Percentiles rank a stretch among this genome's conserved stretches.
Evolutionary conservation across 2,329 filamentous ascomycete genomes (phyloP).

Genomic region (Diaporthe citriasiana): DNA sequence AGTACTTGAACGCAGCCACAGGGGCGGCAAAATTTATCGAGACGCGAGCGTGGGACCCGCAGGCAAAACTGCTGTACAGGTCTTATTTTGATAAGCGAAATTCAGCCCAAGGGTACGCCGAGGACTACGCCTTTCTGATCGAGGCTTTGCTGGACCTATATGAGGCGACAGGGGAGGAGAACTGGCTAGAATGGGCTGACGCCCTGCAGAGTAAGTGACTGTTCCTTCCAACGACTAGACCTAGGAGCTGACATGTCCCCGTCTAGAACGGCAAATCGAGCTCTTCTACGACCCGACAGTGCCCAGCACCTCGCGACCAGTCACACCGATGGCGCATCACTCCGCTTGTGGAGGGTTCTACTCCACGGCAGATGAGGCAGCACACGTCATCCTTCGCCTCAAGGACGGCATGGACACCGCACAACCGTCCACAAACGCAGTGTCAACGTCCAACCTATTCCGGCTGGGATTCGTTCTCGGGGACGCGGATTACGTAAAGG

Average conservation of each 20-base stretch:
- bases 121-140: constrained; percentile 94
- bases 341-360: constrained; percentile 77
- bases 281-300: constrained; percentile 79
- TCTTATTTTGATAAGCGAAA: constrained; percentile 78
- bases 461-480: constrained; percentile 79
- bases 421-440: constrained; percentile 89
- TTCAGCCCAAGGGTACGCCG: constrained; percentile 82
- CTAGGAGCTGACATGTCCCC: constrained; percentile 30
- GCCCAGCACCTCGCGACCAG: constrained; percentile 55
- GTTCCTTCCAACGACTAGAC: background rate
- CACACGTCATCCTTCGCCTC: constrained; percentile 84
- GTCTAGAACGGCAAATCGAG: constrained; percentile 76
- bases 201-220: constrained; percentile 76
- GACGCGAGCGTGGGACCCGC: constrained; percentile 77
- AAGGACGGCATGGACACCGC: constrained; percentile 97
- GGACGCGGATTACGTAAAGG: constrained; percentile 72
- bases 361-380: constrained; percentile 73
- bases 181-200: constrained; percentile 85
- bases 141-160: constrained; percentile 88
- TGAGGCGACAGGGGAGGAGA: constrained; percentile 82
- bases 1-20: constrained; percentile 76
- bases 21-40: constrained; percentile 81
- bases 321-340: constrained; percentile 47
- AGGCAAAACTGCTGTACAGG: constrained; percentile 75
- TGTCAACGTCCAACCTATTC: constrained; percentile 90